phyloP scores from a whole-genome alignment of 2,329 filamentous ascomycete species.

The Colletotrichum neosansevieriae region DNA sequence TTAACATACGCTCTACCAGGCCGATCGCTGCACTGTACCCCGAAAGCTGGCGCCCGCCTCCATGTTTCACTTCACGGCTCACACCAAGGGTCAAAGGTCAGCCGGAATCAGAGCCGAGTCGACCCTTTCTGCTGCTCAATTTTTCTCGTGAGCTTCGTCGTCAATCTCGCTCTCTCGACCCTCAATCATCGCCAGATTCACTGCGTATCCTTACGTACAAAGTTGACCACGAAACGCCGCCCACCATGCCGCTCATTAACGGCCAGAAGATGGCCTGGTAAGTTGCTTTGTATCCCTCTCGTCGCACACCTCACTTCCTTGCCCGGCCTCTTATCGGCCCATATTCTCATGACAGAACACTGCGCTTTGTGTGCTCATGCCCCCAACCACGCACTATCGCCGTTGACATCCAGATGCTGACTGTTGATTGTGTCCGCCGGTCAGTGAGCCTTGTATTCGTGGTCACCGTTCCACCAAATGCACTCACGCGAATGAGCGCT shows the following conservation, averaged over 20 bases:
- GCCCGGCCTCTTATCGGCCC: slow-evolving; percentile 12
- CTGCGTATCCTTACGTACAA: background rate
- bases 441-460: slow-evolving; percentile 79
- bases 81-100: slow-evolving; percentile 34
- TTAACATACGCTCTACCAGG: background rate
- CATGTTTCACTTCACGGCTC: slow-evolving; percentile 38
- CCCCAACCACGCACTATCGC: slow-evolving; percentile 12
- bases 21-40: slow-evolving; percentile 7
- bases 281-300: slow-evolving; percentile 46
- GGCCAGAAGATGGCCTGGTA: slow-evolving; percentile 82
- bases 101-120: slow-evolving; percentile 18
- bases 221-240: slow-evolving; percentile 8
- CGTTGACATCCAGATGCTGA: slow-evolving; percentile 30
- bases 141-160: slow-evolving; percentile 8
- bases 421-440: slow-evolving; percentile 35
- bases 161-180: background rate
- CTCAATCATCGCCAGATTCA: background rate
- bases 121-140: background rate
- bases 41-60: slow-evolving; percentile 32
- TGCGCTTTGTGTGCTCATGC: slow-evolving; percentile 7
- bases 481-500: slow-evolving; percentile 73
- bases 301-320: slow-evolving; percentile 7
- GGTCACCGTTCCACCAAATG: slow-evolving; percentile 83
- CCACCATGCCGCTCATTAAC: slow-evolving; percentile 75
- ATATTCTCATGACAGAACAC: slow-evolving; percentile 8